Evolutionary conservation across 768 basidiomycete genomes (phyloP).

Genomic region (Boletellus ananas): DNA sequence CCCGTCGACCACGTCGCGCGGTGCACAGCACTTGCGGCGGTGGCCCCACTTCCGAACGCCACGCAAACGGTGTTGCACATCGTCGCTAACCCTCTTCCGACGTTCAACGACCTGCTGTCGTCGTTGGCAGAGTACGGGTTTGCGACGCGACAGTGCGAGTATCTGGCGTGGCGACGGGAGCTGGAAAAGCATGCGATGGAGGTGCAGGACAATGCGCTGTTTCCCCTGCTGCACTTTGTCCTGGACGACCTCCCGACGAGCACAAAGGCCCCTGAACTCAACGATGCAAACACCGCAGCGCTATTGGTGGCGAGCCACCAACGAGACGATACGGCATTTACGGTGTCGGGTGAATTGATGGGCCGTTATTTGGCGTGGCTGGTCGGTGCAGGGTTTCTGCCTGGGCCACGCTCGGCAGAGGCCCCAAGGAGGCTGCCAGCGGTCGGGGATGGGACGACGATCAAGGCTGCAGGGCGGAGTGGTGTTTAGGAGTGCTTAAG

Average conservation of each 20-base stretch:
- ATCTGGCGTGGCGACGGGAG: constrained; percentile 85
- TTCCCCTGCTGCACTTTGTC: constrained; percentile 95
- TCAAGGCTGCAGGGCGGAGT: constrained; percentile 69
- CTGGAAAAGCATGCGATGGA: constrained; percentile 96
- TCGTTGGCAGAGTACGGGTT: constrained; percentile 80
- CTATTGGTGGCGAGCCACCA: constrained; percentile 46
- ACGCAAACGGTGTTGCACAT: constrained; percentile 72
- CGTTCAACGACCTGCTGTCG: constrained; percentile 83
- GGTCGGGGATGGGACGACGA: constrained; percentile 35
- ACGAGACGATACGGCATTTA: constrained; percentile 39
- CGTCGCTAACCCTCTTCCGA: constrained; percentile 79
- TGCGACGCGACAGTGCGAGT: constrained; percentile 73
- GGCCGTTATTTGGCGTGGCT: constrained; percentile 93
- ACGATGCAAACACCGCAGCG: constrained; percentile 77
- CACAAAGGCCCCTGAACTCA: constrained; percentile 88
- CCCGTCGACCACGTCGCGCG: constrained; percentile 95
- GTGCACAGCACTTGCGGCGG: constrained; percentile 69
- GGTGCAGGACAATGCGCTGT: constrained; percentile 92
- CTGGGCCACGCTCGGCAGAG: constrained; percentile 40
- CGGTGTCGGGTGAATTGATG: constrained; percentile 74
- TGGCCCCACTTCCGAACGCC: constrained; percentile 50
- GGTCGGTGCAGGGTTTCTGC: constrained; percentile 78
- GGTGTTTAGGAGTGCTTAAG: constrained; percentile 37
- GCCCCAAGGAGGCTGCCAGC: constrained; percentile 48
- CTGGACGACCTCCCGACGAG: constrained; percentile 95